Conservation (phyloP, 2,329 filamentous ascomycete species). For the Pseudocercospora cruenta region DNA sequence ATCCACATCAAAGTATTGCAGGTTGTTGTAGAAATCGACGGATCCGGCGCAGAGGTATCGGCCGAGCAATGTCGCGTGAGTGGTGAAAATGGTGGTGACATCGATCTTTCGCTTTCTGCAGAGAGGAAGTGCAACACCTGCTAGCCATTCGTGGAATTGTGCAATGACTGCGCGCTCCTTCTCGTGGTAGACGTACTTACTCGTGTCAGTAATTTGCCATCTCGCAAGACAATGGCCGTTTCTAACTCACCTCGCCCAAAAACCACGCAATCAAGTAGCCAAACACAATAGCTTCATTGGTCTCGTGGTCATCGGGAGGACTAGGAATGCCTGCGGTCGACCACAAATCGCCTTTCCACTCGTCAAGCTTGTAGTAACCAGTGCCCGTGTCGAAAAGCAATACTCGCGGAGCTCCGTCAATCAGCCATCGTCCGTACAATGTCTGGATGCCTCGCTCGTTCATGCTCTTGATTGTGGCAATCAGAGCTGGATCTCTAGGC, state of each 20-base stretch:
- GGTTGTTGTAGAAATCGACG: slow-evolving; percentile 98
- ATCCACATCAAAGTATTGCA: slow-evolving; percentile 95
- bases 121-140: slow-evolving; percentile 88
- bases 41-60: slow-evolving; percentile 96
- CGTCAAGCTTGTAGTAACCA: slow-evolving; percentile 85
- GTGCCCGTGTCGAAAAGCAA: slow-evolving; percentile 94
- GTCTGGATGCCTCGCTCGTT: slow-evolving; percentile 86
- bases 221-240: not conserved
- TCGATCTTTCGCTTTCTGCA: slow-evolving; percentile 94
- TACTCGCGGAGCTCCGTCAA: slow-evolving; percentile 92
- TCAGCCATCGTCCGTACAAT: slow-evolving; percentile 94
- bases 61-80: slow-evolving; percentile 91
- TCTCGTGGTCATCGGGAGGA: slow-evolving; percentile 87
- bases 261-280: slow-evolving; percentile 98
- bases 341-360: slow-evolving; percentile 98
- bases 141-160: slow-evolving; percentile 98
- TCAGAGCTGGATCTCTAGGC: slow-evolving; percentile 77
- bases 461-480: slow-evolving; percentile 88
- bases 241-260: slow-evolving; percentile 77
- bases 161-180: slow-evolving; percentile 90
- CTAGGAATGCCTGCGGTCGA: slow-evolving; percentile 91
- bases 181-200: slow-evolving; percentile 88
- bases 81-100: slow-evolving; percentile 97
- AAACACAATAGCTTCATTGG: slow-evolving; percentile 96
- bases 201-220: slow-evolving; percentile 21